These are phyloP conservation scores for Microthyrium microscopicum DNA, from an alignment of 2,329 filamentous ascomycete species.

Conservation along the genomic window DNA sequence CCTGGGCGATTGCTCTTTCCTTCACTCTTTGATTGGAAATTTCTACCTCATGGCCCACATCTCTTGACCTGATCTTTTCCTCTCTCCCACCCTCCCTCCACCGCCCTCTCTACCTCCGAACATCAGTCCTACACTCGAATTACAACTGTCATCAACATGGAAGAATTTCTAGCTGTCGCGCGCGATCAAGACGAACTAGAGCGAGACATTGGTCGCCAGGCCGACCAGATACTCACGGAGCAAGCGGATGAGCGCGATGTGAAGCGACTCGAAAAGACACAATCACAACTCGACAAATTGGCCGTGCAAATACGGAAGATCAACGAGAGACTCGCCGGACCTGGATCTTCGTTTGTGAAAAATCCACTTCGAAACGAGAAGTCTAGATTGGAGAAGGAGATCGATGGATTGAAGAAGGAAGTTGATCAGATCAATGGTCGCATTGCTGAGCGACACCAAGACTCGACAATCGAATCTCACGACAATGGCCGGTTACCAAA, in stretches of 20 bases:
- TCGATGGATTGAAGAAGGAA: conserved; percentile 51
- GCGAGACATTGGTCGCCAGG: conserved; percentile 59
- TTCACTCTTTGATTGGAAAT: no score
- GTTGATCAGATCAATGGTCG: conserved; percentile 65
- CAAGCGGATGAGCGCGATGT: conserved; percentile 48
- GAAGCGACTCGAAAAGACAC: conserved; percentile 43
- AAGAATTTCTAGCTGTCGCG: conserved; percentile 27
- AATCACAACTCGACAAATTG: conserved; percentile 26
- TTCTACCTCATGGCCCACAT: no score
- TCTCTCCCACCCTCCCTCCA: no score
- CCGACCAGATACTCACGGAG: conserved; percentile 41
- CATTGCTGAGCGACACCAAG: conserved; percentile 56
- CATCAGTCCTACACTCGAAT: no score
- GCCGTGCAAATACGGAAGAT: conserved; percentile 5
- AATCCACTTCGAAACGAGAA: conserved; percentile 49
- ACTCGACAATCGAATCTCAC: conserved; percentile 25
- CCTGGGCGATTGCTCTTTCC: no score
- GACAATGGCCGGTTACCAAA: conserved; percentile 46
- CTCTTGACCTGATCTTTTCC: no score
- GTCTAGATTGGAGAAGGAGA: conserved; percentile 45
- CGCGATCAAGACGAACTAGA: conserved; percentile 83
- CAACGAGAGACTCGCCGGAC: conserved; percentile 38
- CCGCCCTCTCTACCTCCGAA: no score
- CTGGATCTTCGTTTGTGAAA: conserved; percentile 37
- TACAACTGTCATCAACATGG: no score